phyloP scores from a whole-genome alignment of 345 rosid species.

The Euclidium syriacum region DNA sequence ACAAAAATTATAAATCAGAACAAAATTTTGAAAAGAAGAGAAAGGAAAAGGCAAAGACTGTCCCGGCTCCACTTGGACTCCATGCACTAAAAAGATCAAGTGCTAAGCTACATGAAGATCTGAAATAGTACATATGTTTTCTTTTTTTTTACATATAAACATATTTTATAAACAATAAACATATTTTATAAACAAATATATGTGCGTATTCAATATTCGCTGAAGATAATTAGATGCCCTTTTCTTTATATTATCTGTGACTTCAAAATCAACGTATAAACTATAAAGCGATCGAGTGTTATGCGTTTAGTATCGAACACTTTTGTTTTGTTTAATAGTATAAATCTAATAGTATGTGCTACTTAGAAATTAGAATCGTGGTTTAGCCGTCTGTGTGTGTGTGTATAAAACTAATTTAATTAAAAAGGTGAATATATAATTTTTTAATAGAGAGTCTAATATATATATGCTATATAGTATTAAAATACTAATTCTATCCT shows the following conservation, averaged over 20 bases:
- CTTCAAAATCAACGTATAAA: conserved; percentile 18
- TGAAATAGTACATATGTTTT: conserved; percentile 2
- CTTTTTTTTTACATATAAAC: background rate
- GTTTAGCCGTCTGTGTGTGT: conserved; percentile 1
- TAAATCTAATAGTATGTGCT: background rate
- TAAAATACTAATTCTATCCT: background rate
- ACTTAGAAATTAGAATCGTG: conserved; percentile 1
- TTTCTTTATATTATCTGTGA: conserved; percentile 24
- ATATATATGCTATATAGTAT: conserved; percentile 4
- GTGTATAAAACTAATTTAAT: background rate
- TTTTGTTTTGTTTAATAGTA: too few relatives aligned
- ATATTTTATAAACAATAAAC: background rate
- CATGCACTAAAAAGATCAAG: conserved; percentile 14
- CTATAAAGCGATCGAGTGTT: conserved; percentile 10
- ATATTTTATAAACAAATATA: background rate
- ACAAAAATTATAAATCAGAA: background rate
- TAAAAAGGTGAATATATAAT: background rate
- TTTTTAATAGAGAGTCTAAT: background rate
- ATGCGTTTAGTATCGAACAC: conserved; percentile 6
- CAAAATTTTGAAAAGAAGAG: background rate
- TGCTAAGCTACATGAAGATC: conserved; percentile 15
- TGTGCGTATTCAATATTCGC: background rate
- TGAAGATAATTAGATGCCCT: conserved; percentile 23
- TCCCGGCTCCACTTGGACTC: conserved; percentile 28
- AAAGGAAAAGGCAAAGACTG: conserved; percentile 24